Evolutionary conservation across 2,329 filamentous ascomycete genomes (phyloP).

Genomic region (Magnaporthiopsis rhizophila): DNA sequence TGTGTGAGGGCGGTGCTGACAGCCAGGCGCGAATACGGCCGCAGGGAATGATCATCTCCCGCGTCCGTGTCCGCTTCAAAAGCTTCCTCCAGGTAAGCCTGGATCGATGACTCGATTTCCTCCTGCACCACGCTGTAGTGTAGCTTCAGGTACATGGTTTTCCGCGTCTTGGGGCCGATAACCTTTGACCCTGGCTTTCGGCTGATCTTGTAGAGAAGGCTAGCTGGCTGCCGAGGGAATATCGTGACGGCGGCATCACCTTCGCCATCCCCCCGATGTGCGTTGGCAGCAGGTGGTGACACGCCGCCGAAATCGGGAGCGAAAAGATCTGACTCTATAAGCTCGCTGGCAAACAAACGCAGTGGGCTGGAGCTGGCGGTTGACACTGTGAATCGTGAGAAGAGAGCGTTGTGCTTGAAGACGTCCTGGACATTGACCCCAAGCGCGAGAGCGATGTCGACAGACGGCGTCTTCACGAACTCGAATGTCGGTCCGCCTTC

Average conservation of each 20-base stretch:
- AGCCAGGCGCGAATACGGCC: conserved; percentile 39
- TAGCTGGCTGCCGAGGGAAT: conserved; percentile 75
- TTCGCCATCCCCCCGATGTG: neutral
- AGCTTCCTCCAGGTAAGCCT: conserved; percentile 29
- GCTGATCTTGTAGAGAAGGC: conserved; percentile 70
- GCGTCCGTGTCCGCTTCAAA: conserved; percentile 21
- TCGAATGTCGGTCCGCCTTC: conserved; percentile 48
- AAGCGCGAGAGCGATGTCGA: conserved; percentile 70
- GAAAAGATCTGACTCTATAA: conserved; percentile 64
- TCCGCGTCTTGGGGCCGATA: conserved; percentile 24
- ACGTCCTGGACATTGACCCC: conserved; percentile 96
- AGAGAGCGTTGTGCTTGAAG: conserved; percentile 75
- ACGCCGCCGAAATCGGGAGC: conserved; percentile 50
- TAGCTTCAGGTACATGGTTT: conserved; percentile 59
- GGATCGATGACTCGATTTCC: conserved; percentile 51
- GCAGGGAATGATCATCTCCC: conserved; percentile 27
- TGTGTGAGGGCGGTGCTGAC: conserved; percentile 35
- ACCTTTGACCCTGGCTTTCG: conserved; percentile 35
- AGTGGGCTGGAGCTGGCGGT: conserved; percentile 70
- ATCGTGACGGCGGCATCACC: conserved; percentile 47
- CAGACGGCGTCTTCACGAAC: conserved; percentile 52
- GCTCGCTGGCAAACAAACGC: conserved; percentile 60
- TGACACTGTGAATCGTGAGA: conserved; percentile 86
- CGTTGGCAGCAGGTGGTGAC: conserved; percentile 25
- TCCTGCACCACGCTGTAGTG: conserved; percentile 71